Percentiles rank a stretch among this genome's conserved stretches.
Evolutionary conservation across 2,329 filamentous ascomycete species (phyloP).

Genomic region (Magnaporthiopsis incrustans): DNA sequence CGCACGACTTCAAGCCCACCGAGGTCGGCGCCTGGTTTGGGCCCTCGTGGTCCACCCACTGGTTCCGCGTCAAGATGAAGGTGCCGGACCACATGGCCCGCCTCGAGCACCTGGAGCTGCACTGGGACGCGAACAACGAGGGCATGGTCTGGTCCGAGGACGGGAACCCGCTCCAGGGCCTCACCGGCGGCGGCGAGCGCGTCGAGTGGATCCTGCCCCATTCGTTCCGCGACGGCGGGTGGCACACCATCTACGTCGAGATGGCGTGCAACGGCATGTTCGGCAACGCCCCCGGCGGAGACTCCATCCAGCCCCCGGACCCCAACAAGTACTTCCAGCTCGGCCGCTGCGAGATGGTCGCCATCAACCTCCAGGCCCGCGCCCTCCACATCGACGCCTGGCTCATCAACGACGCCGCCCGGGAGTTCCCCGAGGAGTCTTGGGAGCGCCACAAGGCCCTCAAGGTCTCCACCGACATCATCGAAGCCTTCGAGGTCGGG

Average conservation of each 20-base stretch:
- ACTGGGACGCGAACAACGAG: slow-evolving; percentile 94
- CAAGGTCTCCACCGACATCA: slow-evolving; percentile 76
- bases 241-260: slow-evolving; percentile 89
- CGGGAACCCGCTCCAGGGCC: slow-evolving; percentile 81
- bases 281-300: slow-evolving; percentile 76
- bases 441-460: slow-evolving; percentile 85
- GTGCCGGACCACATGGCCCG: slow-evolving; percentile 65
- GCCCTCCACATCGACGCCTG: slow-evolving; percentile 87
- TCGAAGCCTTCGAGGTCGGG: slow-evolving; percentile 79
- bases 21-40: slow-evolving; percentile 74
- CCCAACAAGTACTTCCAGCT: slow-evolving; percentile 78
- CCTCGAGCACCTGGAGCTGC: slow-evolving; percentile 72
- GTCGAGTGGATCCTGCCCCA: slow-evolving; percentile 86
- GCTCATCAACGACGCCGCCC: slow-evolving; percentile 88
- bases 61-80: slow-evolving; percentile 80
- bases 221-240: slow-evolving; percentile 72
- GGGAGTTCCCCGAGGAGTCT: slow-evolving; percentile 81
- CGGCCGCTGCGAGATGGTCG: slow-evolving; percentile 73
- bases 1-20: slow-evolving; percentile 66
- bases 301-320: slow-evolving; percentile 80
- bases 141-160: slow-evolving; percentile 89
- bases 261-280: slow-evolving; percentile 99
- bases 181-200: slow-evolving; percentile 84
- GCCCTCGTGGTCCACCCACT: slow-evolving; percentile 95
- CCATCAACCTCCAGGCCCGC: slow-evolving; percentile 77